phyloP scores from a whole-genome alignment of 2,329 filamentous ascomycete species.

The Teratosphaeria pseudoeucalypti region DNA sequence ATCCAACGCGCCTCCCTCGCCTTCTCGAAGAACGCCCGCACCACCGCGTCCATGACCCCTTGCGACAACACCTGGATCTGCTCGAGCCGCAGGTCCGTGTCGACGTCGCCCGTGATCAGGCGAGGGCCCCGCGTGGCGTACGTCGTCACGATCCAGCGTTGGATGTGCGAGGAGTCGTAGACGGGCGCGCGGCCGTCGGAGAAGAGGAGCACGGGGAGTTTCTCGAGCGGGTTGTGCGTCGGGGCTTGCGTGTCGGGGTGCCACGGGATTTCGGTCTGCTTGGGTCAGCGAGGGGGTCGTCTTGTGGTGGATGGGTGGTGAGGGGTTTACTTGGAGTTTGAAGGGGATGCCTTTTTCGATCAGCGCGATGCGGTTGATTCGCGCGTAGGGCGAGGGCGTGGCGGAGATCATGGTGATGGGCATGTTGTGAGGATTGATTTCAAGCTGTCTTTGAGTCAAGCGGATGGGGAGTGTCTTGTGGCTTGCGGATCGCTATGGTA shows the following conservation, averaged over 20 bases:
- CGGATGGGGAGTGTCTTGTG: neutral
- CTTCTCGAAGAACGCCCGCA: conserved; percentile 11
- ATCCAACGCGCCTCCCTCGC: conserved; percentile 1
- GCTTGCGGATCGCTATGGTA: neutral
- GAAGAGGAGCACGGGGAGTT: conserved; percentile 12
- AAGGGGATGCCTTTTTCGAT: conserved; percentile 11
- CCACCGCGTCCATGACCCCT: conserved; percentile 11
- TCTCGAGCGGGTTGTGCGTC: conserved; percentile 13
- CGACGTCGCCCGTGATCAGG: conserved; percentile 9
- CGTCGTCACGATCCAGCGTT: conserved; percentile 12
- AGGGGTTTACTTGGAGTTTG: conserved; percentile 7
- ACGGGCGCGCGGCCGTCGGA: conserved; percentile 7
- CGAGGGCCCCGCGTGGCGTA: conserved; percentile 6
- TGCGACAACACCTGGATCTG: conserved; percentile 9
- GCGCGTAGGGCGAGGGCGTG: conserved; percentile 11
- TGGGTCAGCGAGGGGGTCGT: neutral
- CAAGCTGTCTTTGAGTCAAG: neutral
- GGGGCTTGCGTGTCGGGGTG: conserved; percentile 8
- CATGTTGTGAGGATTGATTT: neutral
- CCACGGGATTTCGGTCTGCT: neutral
- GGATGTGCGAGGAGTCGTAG: conserved; percentile 13
- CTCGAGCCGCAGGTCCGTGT: conserved; percentile 7
- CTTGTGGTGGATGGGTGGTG: no score
- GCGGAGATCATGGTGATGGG: conserved; percentile 10
- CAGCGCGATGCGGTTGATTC: conserved; percentile 13